These are phyloP conservation scores for Calonectria ilicicola DNA, from an alignment of 2,329 filamentous ascomycete genomes.

Conservation along the genomic window DNA sequence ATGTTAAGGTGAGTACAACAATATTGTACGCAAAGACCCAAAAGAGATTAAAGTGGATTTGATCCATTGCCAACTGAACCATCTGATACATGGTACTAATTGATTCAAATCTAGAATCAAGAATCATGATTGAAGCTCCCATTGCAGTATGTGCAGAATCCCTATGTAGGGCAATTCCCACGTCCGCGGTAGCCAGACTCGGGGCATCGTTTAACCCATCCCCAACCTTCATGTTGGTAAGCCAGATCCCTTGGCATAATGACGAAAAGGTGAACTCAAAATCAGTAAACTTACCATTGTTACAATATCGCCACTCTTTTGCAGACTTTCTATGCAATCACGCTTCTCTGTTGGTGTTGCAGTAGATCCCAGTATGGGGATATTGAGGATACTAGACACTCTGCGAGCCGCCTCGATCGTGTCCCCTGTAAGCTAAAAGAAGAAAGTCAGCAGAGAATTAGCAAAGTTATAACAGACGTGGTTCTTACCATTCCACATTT, in stretches of 20 bases:
- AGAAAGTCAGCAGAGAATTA: no score
- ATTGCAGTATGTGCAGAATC: conserved; percentile 3
- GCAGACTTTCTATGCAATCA: background rate
- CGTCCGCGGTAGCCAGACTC: conserved; percentile 2
- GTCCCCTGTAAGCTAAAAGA: conserved; percentile 17
- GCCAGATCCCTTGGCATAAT: no score
- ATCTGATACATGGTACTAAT: background rate
- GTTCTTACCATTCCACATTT: background rate
- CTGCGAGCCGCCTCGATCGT: background rate
- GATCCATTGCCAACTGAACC: background rate
- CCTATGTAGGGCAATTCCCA: conserved; percentile 10
- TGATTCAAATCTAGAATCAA: conserved; percentile 13
- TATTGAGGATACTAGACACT: background rate
- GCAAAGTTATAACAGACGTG: no score
- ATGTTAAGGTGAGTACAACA: conserved; percentile 5
- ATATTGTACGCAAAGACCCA: conserved; percentile 15
- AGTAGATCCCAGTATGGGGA: conserved; percentile 3
- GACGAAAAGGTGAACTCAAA: background rate
- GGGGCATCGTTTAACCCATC: conserved; percentile 18
- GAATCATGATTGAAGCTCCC: conserved; percentile 10
- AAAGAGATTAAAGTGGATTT: conserved; percentile 8
- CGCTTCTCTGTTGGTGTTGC: conserved; percentile 13
- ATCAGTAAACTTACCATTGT: conserved; percentile 1
- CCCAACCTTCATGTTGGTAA: background rate
- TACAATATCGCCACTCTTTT: background rate